Conservation (phyloP, 176 grass and related monocot species). For the Guadua angustifolia region DNA sequence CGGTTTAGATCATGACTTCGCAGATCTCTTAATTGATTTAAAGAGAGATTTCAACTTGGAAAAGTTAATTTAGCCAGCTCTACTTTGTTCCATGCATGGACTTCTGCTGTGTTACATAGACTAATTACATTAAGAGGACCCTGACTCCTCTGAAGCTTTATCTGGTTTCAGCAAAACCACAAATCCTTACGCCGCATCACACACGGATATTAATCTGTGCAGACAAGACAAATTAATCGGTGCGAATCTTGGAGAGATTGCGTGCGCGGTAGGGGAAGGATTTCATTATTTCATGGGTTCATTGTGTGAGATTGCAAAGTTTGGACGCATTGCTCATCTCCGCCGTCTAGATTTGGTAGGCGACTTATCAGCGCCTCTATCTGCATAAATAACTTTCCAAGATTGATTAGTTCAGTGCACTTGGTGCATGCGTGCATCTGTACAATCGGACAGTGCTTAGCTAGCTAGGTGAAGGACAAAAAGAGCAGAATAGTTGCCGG, state of each 20-base stretch:
- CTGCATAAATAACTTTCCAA: slow-evolving; percentile 6
- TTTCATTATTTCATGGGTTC: neutral
- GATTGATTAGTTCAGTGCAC: slow-evolving; percentile 1
- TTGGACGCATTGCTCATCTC: slow-evolving; percentile 23
- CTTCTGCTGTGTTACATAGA: neutral
- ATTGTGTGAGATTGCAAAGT: slow-evolving; percentile 22
- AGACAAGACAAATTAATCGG: slow-evolving; percentile 15
- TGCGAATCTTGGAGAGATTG: slow-evolving; percentile 12
- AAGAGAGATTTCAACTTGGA: neutral
- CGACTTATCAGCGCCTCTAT: neutral
- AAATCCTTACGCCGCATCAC: neutral
- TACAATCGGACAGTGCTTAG: neutral
- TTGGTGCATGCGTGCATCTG: neutral
- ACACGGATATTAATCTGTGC: neutral
- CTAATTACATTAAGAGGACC: neutral
- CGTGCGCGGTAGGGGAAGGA: slow-evolving; percentile 5
- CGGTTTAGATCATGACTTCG: too few species aligned
- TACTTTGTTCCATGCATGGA: neutral
- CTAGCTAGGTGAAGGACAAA: neutral
- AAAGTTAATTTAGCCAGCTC: neutral
- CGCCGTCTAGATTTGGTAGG: slow-evolving; percentile 19
- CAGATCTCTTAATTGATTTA: too few species aligned
- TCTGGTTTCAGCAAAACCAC: slow-evolving; percentile 11
- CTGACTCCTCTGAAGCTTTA: neutral
- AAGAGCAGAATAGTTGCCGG: neutral